A percentile compares a stretch with the other conserved stretches of the same genome.
These are phyloP conservation scores for Bonia amplexicaulis DNA, from an alignment of 176 grass and related monocot species.

Conservation along the genomic window DNA sequence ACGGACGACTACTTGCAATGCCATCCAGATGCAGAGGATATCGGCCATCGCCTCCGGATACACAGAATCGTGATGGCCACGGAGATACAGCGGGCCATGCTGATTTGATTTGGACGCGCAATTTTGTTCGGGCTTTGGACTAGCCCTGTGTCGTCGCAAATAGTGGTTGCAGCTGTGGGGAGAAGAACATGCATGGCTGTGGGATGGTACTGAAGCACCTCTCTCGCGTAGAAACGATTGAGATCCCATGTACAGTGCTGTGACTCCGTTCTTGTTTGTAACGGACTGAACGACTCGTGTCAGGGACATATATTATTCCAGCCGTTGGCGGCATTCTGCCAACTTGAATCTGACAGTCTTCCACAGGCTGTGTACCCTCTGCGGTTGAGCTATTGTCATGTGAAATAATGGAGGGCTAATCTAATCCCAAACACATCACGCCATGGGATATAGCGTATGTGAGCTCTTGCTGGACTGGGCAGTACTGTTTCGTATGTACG, in stretches of 20 bases:
- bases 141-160: neutral
- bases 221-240: neutral
- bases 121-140: neutral
- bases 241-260: neutral
- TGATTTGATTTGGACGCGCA: neutral
- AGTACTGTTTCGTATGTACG: no score
- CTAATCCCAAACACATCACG: no score
- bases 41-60: neutral
- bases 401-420: slow-evolving; percentile 21
- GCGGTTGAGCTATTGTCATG: neutral
- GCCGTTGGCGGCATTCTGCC: neutral
- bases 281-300: neutral
- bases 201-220: neutral
- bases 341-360: neutral
- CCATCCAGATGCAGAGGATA: slow-evolving; percentile 11
- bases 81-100: no score
- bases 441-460: no score
- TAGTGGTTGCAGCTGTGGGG: neutral
- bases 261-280: neutral
- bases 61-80: neutral
- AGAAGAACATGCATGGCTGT: no score
- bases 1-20: neutral
- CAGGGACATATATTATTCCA: neutral
- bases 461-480: no score
- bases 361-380: neutral